Evolutionary conservation across 768 basidiomycete genomes (phyloP).

Genomic region (Mycena chlorophos): DNA sequence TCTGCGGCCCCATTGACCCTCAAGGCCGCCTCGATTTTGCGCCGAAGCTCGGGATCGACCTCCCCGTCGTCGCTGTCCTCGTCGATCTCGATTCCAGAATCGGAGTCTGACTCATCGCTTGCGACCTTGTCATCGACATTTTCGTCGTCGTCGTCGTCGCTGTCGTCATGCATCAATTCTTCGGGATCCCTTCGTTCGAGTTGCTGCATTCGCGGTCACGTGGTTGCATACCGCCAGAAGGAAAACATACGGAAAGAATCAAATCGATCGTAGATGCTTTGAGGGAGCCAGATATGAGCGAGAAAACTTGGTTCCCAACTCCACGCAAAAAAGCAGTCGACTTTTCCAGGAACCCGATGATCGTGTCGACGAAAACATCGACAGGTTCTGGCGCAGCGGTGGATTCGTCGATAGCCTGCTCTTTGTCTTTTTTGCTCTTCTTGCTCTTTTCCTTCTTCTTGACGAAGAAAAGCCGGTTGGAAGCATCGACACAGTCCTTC

Average conservation of each 20-base stretch:
- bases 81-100: slow-evolving; percentile 33
- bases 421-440: slow-evolving; percentile 37
- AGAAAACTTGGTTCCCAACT: slow-evolving; percentile 79
- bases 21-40: slow-evolving; percentile 65
- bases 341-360: slow-evolving; percentile 87
- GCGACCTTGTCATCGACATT: slow-evolving; percentile 37
- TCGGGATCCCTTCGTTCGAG: slow-evolving; percentile 68
- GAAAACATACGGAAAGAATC: slow-evolving; percentile 75
- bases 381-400: slow-evolving; percentile 54
- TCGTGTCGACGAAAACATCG: slow-evolving; percentile 83
- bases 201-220: slow-evolving; percentile 78
- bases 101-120: slow-evolving; percentile 34
- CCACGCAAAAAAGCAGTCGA: slow-evolving; percentile 78
- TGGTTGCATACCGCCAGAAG: too few species aligned
- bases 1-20: slow-evolving; percentile 59
- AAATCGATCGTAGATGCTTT: slow-evolving; percentile 74
- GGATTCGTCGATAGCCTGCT: slow-evolving; percentile 34
- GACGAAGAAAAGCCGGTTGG: slow-evolving; percentile 50
- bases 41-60: slow-evolving; percentile 61
- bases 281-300: slow-evolving; percentile 64
- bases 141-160: slow-evolving; percentile 46
- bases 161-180: slow-evolving; percentile 50
- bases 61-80: slow-evolving; percentile 48
- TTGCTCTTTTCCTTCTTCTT: slow-evolving; percentile 36
- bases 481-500: slow-evolving; percentile 65